These are phyloP conservation scores for Aspergillus affinis DNA, from an alignment of 495 filamentous ascomycete species.

Conservation along the genomic window DNA sequence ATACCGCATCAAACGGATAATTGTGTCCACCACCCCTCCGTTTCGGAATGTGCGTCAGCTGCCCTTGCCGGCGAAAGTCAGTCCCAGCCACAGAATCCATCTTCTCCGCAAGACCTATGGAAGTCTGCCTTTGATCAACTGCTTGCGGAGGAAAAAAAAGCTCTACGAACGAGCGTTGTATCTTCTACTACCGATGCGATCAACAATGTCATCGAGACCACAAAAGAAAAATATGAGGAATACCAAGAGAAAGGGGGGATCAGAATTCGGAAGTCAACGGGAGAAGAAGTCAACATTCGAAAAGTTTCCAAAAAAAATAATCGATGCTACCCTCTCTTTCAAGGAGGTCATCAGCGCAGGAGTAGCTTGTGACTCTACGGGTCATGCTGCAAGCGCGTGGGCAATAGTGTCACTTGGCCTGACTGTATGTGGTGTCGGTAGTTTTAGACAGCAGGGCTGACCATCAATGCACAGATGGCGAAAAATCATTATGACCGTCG, in stretches of 20 bases:
- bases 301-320: constrained; percentile 10
- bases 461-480: not conserved
- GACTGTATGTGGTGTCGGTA: constrained; percentile 3
- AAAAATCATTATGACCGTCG: constrained; percentile 8
- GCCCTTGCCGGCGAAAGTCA: no score
- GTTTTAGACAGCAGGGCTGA: not conserved
- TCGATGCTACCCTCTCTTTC: constrained; percentile 17
- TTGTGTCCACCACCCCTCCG: no score
- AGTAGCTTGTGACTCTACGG: constrained; percentile 16
- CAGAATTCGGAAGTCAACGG: constrained; percentile 6
- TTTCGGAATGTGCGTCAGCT: no score
- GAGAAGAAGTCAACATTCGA: no score
- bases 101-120: constrained; percentile 2
- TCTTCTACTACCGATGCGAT: not conserved
- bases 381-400: constrained; percentile 20
- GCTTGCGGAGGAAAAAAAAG: not conserved
- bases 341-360: constrained; percentile 12
- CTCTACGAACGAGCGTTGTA: not conserved
- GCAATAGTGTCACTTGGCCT: constrained; percentile 12
- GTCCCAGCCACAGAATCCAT: not conserved
- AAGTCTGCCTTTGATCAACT: constrained; percentile 2
- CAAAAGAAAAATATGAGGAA: constrained; percentile 6
- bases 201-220: constrained; percentile 6
- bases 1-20: no score
- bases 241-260: not conserved